Base-by-base conservation (phyloP, 768 basidiomycete species). In the Kwoniella botswanensis region DNA sequence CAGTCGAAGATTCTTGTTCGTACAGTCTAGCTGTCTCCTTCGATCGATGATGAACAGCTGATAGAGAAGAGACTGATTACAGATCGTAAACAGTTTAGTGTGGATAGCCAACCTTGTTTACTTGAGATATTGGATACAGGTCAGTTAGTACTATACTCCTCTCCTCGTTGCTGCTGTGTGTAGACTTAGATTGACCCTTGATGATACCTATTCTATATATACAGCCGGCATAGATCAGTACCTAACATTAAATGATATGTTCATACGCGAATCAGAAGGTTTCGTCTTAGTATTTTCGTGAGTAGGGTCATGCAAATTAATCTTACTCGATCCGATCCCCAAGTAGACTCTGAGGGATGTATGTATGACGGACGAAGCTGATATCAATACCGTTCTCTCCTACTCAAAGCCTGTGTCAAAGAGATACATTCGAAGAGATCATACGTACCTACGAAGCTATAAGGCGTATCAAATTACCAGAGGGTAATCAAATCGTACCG, bases 361-460 rank as follows among this genome's bases (percentile, higher is more conserved):
- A 50, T 50, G 12, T 50, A 11, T 11, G 12, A 18, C 18, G 42
- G 1, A n/a, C 46, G 17, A 52, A 7, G 17, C 22, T 21, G 15
- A 52, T 52, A 50, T 52, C 21, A 15, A 35, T n/a, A n/a, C 24
- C 24, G 41, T 58, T 17, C 2, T 53, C 52, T n/a, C 13, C 63
- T 35, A 35, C 35, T 35, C 35, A 35, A 35, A 94, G 93, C 81
- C 83, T 94, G 68, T 93, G 90, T 0, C 90, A 93, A 79, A 91
- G 93, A 84, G 88, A 90, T 58, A 92, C 89, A 72, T 85, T 94
- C 63, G 89, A 88, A 76, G 93, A 94, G 80, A 88, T 94, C 24
- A 91, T 92, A 67, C 88, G 87, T 77, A 87, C 93, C 52, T 89
- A 92, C 62, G 91, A 92, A 76, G 92, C 91, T 76, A 93, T 94